phyloP scores from a whole-genome alignment of 345 rosid genomes.

The Pistacia atlantica region DNA sequence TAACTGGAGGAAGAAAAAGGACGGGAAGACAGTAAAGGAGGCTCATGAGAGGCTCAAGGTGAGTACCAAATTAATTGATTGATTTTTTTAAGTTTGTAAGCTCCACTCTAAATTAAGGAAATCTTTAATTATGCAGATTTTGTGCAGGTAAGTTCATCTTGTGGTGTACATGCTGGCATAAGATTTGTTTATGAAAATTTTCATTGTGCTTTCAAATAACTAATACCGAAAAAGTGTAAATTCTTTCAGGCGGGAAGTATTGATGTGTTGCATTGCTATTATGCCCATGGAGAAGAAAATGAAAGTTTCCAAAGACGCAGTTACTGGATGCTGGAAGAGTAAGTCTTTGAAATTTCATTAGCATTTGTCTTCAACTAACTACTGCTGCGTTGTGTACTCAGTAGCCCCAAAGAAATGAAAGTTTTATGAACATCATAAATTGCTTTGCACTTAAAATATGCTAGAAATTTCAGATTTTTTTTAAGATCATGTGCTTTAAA shows the following conservation, averaged over 20 bases:
- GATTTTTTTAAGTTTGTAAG: slow-evolving; percentile 12
- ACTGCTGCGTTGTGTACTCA: not conserved
- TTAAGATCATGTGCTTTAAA: not conserved
- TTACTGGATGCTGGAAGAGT: slow-evolving; percentile 99
- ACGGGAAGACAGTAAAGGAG: slow-evolving; percentile 93
- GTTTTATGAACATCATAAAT: not conserved
- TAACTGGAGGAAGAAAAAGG: slow-evolving; percentile 93
- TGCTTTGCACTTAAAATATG: not conserved
- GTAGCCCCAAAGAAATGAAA: not conserved
- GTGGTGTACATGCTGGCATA: not conserved
- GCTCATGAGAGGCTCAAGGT: slow-evolving; percentile 98
- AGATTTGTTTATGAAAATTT: not conserved
- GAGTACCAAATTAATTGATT: slow-evolving; percentile 13
- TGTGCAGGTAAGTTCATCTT: not conserved
- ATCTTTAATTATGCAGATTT: not conserved
- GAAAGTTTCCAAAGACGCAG: slow-evolving; percentile 93
- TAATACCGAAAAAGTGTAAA: not conserved
- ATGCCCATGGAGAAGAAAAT: slow-evolving; percentile 93
- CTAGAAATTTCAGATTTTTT: not conserved
- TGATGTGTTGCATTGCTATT: slow-evolving; percentile 94
- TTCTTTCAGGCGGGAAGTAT: slow-evolving; percentile 76
- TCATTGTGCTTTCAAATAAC: slow-evolving; percentile 3
- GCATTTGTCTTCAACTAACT: not conserved
- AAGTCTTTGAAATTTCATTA: slow-evolving; percentile 41
- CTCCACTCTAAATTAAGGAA: not conserved